Evolutionary conservation across 2,329 filamentous ascomycete species (phyloP).

Genomic region (Arachnopeziza araneosa): DNA sequence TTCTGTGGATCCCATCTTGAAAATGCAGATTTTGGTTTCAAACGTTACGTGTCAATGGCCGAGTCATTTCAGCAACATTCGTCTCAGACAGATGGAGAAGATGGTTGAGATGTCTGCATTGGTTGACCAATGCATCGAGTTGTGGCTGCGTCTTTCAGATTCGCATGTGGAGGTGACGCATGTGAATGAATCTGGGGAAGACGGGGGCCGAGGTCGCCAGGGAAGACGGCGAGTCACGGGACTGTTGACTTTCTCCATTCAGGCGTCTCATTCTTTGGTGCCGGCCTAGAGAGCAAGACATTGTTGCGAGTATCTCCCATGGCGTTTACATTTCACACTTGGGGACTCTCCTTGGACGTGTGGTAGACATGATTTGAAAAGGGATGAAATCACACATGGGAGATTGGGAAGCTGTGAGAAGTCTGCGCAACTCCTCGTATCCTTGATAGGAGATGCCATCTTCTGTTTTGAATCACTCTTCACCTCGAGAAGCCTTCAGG

Average conservation of each 20-base stretch:
- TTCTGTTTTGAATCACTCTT: neutral
- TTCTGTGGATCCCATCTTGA: neutral
- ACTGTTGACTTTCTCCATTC: neutral
- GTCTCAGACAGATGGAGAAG: neutral
- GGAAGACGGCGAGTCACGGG: neutral
- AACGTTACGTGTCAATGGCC: neutral
- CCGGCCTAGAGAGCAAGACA: too few species aligned
- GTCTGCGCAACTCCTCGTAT: too few species aligned
- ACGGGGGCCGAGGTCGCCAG: constrained; percentile 1
- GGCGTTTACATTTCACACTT: too few species aligned
- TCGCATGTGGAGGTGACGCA: neutral
- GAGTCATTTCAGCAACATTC: neutral
- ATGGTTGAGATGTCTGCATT: neutral
- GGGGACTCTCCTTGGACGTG: too few species aligned
- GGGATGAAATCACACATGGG: too few species aligned
- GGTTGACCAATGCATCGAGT: neutral
- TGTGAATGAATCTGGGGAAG: constrained; percentile 3
- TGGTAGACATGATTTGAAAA: too few species aligned
- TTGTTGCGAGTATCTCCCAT: too few species aligned
- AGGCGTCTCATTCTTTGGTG: too few species aligned
- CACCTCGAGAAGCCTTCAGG: neutral
- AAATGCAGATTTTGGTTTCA: neutral
- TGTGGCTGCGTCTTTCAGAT: neutral
- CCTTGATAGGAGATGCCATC: too few species aligned
- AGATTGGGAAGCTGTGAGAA: too few species aligned